These are phyloP conservation scores for Fusarium falciforme DNA, from an alignment of 2,329 filamentous ascomycete genomes.

Conservation along the genomic window DNA sequence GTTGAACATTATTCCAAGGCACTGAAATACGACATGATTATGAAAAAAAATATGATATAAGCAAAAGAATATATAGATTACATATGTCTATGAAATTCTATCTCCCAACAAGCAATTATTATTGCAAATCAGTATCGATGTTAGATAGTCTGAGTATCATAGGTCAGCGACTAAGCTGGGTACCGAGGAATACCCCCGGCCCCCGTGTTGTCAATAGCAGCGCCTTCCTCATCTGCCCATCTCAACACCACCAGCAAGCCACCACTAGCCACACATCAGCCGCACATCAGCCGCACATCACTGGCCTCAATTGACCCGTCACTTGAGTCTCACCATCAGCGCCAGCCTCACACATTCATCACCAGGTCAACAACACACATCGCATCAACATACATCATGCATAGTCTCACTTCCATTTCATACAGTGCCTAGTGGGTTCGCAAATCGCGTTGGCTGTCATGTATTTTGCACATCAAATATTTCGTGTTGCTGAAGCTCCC, in stretches of 20 bases:
- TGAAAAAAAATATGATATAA: background rate
- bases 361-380: background rate
- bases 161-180: background rate
- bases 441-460: background rate
- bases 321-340: background rate
- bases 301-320: background rate
- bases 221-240: background rate
- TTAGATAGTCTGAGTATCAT: background rate
- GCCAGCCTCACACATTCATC: background rate
- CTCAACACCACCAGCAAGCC: background rate
- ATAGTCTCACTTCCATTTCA: background rate
- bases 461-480: conserved; percentile 27
- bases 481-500: conserved; percentile 36
- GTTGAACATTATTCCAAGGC: background rate
- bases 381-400: background rate
- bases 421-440: background rate
- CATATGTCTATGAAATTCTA: background rate
- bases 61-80: background rate
- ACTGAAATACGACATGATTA: background rate
- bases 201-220: background rate
- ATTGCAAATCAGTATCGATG: background rate
- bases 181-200: background rate
- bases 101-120: background rate
- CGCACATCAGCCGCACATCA: background rate
- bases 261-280: background rate